Percentiles rank a stretch among this genome's conserved stretches.
Conservation (phyloP, 169 alveolate species). For the Plasmodium ovale region DNA sequence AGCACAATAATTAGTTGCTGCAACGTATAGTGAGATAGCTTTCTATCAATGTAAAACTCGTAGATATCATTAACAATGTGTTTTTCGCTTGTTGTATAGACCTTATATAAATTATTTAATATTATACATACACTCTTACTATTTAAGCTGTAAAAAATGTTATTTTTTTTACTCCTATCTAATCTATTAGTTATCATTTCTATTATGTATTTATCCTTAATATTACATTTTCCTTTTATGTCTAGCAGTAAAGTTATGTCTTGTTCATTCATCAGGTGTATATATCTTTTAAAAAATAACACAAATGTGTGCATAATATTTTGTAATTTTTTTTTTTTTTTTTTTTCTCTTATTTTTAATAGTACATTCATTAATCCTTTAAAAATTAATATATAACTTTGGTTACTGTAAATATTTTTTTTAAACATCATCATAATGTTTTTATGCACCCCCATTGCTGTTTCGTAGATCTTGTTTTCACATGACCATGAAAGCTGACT, state of each 20-base stretch:
- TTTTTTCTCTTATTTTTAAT: slow-evolving; percentile 8
- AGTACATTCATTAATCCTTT: slow-evolving; percentile 51
- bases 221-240: slow-evolving; percentile 31
- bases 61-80: slow-evolving; percentile 21
- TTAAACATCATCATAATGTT: background rate
- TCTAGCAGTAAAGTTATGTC: slow-evolving; percentile 53
- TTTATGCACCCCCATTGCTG: slow-evolving; percentile 11
- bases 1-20: slow-evolving; percentile 18
- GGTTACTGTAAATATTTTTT: slow-evolving; percentile 33
- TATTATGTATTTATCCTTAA: background rate
- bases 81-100: background rate
- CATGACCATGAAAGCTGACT: background rate
- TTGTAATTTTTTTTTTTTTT: background rate
- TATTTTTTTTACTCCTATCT: slow-evolving; percentile 7
- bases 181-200: slow-evolving; percentile 13
- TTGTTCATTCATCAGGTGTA: slow-evolving; percentile 56
- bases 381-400: slow-evolving; percentile 53
- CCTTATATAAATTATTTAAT: slow-evolving; percentile 32
- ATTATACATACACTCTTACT: slow-evolving; percentile 42
- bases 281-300: slow-evolving; percentile 4
- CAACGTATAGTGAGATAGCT: slow-evolving; percentile 4
- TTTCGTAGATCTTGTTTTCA: slow-evolving; percentile 1
- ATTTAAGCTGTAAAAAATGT: slow-evolving; percentile 33
- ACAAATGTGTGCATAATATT: slow-evolving; percentile 25
- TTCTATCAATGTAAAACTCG: slow-evolving; percentile 11